phyloP scores from a whole-genome alignment of 2,329 filamentous ascomycete species.

The Aspergillus chevalieri region DNA sequence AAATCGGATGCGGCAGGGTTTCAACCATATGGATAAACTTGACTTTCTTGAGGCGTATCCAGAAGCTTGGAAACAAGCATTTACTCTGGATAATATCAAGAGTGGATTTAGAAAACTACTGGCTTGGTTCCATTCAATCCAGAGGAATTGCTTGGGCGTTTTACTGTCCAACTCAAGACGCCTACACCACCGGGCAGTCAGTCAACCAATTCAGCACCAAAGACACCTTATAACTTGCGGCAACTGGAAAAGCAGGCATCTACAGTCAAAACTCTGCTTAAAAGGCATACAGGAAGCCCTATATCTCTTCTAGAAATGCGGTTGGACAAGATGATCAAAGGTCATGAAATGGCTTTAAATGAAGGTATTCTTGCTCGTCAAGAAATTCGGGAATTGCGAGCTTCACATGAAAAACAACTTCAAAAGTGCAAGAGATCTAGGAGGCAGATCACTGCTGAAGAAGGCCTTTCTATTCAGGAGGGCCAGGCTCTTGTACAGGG shows the following conservation, averaged over 20 bases:
- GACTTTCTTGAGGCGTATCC: conserved; percentile 5
- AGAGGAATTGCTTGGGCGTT: background rate
- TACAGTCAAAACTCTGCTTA: conserved; percentile 3
- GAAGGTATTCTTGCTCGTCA: background rate
- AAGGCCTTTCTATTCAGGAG: background rate
- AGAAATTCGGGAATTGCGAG: background rate
- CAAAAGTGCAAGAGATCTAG: background rate
- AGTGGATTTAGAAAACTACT: background rate
- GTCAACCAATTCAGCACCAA: no score
- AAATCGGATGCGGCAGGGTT: conserved; percentile 16
- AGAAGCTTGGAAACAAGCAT: background rate
- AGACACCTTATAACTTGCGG: conserved; percentile 5
- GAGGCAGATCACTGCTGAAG: background rate
- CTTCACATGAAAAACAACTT: background rate
- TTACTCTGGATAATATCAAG: conserved; percentile 2
- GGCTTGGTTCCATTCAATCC: background rate
- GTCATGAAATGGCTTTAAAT: background rate
- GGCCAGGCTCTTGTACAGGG: background rate
- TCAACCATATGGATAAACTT: conserved; percentile 20
- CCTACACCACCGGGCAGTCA: background rate
- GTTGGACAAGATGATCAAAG: background rate
- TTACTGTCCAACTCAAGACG: background rate
- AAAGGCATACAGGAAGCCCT: background rate
- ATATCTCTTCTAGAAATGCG: background rate
- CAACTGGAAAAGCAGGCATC: conserved; percentile 7